Percentiles rank a stretch among this genome's conserved stretches.
These are phyloP conservation scores for Didymellaceae sp. DNA, from an alignment of 2,329 filamentous ascomycete species.

Conservation along the genomic window DNA sequence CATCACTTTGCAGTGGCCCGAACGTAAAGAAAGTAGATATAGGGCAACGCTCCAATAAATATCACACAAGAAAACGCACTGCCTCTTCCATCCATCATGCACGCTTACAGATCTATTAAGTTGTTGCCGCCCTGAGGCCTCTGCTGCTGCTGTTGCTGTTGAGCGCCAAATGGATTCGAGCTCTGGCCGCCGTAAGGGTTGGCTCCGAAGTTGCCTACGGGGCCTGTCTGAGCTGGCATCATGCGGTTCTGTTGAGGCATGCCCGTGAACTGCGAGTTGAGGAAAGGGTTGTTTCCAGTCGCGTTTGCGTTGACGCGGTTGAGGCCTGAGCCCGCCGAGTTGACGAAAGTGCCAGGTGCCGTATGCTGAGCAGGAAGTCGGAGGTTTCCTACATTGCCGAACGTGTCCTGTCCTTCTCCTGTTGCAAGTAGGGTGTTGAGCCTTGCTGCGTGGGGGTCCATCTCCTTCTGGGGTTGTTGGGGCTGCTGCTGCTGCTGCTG, in stretches of 20 bases:
- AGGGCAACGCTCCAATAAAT: conserved; percentile 27
- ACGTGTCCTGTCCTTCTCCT: conserved; percentile 95
- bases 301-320: conserved; percentile 70
- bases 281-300: conserved; percentile 88
- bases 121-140: conserved; percentile 60
- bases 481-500: conserved; percentile 35
- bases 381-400: conserved; percentile 94
- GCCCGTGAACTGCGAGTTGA: conserved; percentile 82
- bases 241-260: conserved; percentile 56
- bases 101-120: conserved; percentile 64
- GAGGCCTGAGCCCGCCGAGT: conserved; percentile 85
- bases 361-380: conserved; percentile 97
- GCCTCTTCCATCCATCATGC: not conserved
- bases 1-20: conserved; percentile 15
- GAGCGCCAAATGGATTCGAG: conserved; percentile 63
- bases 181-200: conserved; percentile 53
- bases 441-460: conserved; percentile 69
- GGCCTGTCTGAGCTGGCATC: conserved; percentile 60
- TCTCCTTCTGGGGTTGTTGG: conserved; percentile 46
- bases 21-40: conserved; percentile 19
- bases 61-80: conserved; percentile 27
- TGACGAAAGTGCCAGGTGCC: conserved; percentile 93
- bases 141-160: conserved; percentile 52
- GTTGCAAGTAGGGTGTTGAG: conserved; percentile 86
- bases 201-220: conserved; percentile 54